Conservation (phyloP, 495 filamentous ascomycete genomes). For the Hypoxylon trugodes region DNA sequence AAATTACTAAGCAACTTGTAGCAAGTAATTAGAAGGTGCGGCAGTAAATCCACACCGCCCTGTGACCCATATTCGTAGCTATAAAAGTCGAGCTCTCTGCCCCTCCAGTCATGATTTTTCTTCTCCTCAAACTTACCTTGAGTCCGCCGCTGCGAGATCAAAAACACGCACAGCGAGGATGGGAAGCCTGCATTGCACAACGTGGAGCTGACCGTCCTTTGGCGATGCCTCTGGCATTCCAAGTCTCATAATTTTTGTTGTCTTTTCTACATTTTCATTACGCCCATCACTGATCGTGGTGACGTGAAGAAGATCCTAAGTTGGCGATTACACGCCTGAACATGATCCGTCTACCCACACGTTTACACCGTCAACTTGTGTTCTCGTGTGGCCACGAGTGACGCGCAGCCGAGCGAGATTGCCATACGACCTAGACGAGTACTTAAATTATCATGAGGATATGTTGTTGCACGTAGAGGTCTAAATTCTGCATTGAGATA, state of each 20-base stretch:
- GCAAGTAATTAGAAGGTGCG: no score
- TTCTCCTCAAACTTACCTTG: slow-evolving; percentile 11
- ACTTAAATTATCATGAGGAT: no score
- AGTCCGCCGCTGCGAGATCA: slow-evolving; percentile 8
- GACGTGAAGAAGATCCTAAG: slow-evolving; percentile 12
- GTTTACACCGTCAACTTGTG: no score
- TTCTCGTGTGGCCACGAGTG: no score
- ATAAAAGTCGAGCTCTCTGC: neutral
- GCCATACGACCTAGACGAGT: no score
- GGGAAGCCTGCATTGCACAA: slow-evolving; percentile 6
- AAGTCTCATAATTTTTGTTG: slow-evolving; percentile 11
- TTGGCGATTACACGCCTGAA: no score
- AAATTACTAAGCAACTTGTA: no score
- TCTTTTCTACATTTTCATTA: slow-evolving; percentile 10
- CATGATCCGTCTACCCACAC: no score
- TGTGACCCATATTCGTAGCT: neutral
- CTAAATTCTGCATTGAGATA: no score
- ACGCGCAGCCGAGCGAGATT: no score
- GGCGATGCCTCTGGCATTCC: slow-evolving; percentile 15
- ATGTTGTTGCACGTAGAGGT: no score
- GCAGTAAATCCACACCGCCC: neutral
- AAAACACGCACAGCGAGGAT: neutral
- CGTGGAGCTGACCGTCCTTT: neutral
- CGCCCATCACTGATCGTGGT: slow-evolving; percentile 3
- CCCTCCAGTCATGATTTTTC: neutral